Percentiles rank a stretch among this genome's conserved stretches.
Evolutionary conservation across 495 filamentous ascomycete species (phyloP).

Genomic region (Neurospora sp.): DNA sequence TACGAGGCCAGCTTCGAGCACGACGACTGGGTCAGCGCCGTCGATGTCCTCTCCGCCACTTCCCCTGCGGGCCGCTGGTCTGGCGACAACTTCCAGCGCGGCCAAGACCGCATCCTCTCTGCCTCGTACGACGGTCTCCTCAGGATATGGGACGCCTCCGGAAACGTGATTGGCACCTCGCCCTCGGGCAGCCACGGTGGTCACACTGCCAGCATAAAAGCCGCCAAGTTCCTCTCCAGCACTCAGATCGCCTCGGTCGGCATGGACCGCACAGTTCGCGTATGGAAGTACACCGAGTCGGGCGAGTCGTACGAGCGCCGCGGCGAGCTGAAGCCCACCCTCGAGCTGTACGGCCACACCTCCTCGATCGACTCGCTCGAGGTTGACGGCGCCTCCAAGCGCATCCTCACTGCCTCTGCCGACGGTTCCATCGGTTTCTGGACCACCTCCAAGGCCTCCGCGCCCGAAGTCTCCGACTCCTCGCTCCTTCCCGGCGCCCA

Average conservation of each 20-base stretch:
- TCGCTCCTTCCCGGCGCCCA: slow-evolving; percentile 50
- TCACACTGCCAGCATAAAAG: slow-evolving; percentile 65
- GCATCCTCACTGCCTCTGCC: slow-evolving; percentile 70
- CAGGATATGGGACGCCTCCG: slow-evolving; percentile 80
- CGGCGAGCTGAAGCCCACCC: slow-evolving; percentile 57
- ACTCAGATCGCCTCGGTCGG: slow-evolving; percentile 69
- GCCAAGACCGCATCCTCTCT: slow-evolving; percentile 60
- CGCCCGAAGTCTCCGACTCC: slow-evolving; percentile 55
- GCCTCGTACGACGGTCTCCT: slow-evolving; percentile 83
- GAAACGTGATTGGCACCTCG: slow-evolving; percentile 64
- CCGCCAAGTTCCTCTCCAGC: slow-evolving; percentile 68
- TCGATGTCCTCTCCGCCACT: slow-evolving; percentile 68
- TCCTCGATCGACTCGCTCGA: slow-evolving; percentile 63
- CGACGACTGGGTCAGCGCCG: slow-evolving; percentile 90
- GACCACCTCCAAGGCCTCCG: slow-evolving; percentile 63
- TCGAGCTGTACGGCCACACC: slow-evolving; percentile 84
- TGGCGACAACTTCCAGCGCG: slow-evolving; percentile 29
- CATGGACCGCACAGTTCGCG: slow-evolving; percentile 68
- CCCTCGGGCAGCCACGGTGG: slow-evolving; percentile 51
- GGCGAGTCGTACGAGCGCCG: slow-evolving; percentile 51
- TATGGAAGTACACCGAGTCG: slow-evolving; percentile 76
- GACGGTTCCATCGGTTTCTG: slow-evolving; percentile 79
- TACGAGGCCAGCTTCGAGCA: slow-evolving; percentile 85
- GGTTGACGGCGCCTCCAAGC: slow-evolving; percentile 62
- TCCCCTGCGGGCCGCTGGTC: slow-evolving; percentile 52